Evolutionary conservation across 495 filamentous ascomycete species (phyloP).

Genomic region (Penicillium salamii): DNA sequence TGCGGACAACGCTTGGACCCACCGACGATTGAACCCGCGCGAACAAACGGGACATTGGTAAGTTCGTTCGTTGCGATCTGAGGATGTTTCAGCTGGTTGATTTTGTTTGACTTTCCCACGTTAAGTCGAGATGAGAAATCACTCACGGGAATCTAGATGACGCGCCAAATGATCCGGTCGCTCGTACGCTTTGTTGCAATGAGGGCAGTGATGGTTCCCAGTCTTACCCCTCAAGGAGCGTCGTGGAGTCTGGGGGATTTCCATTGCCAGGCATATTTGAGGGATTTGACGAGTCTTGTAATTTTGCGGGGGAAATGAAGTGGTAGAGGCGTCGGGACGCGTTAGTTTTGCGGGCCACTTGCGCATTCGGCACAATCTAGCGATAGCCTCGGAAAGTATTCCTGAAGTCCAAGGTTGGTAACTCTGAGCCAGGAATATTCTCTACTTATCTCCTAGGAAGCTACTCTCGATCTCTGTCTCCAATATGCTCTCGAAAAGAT

Average conservation of each 20-base stretch:
- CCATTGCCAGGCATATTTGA: constrained; percentile 11
- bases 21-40: constrained; percentile 24
- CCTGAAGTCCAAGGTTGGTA: too few species aligned
- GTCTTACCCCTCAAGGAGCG: constrained; percentile 14
- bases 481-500: too few species aligned
- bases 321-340: background rate
- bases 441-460: too few species aligned
- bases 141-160: constrained; percentile 28
- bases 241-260: constrained; percentile 3
- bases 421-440: too few species aligned
- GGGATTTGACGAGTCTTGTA: too few species aligned
- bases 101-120: background rate
- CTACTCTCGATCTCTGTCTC: too few species aligned
- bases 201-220: constrained; percentile 19
- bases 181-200: constrained; percentile 26
- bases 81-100: too few species aligned
- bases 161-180: constrained; percentile 28
- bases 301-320: background rate
- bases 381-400: too few species aligned
- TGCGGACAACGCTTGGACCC: background rate
- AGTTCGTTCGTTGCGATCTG: constrained; percentile 22
- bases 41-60: constrained; percentile 22
- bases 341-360: constrained; percentile 7
- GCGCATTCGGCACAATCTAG: background rate
- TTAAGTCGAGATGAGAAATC: background rate